Evolutionary conservation across 345 rosid species (phyloP).

Genomic region (Murraya paniculata): DNA sequence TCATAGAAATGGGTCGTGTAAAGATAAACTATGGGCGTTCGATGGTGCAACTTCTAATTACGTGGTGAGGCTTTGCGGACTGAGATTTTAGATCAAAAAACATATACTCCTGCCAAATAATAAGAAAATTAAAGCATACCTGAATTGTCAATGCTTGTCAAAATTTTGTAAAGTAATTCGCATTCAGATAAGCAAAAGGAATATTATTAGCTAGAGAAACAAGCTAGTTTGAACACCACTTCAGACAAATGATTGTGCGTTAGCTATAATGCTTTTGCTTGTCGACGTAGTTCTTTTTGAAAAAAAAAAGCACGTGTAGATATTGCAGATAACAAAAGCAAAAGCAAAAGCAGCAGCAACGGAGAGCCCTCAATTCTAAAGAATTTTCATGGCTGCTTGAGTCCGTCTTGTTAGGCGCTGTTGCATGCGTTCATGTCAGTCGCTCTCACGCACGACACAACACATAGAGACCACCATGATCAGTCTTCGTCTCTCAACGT

Average conservation of each 20-base stretch:
- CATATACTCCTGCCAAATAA: no score
- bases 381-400: neutral
- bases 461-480: no score
- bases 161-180: no score
- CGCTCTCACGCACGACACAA: neutral
- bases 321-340: neutral
- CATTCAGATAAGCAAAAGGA: neutral
- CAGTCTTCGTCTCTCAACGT: neutral
- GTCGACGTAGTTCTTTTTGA: no score
- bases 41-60: no score
- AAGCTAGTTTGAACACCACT: neutral
- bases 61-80: neutral
- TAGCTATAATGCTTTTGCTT: no score
- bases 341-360: neutral
- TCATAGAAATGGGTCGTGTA: no score
- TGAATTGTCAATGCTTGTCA: no score
- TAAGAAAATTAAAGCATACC: no score
- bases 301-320: neutral
- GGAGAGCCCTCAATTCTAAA: neutral
- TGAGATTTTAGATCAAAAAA: no score
- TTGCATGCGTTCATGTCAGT: neutral
- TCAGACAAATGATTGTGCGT: no score
- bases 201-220: neutral
- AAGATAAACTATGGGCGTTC: no score
- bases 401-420: neutral